Percentiles rank a stretch among this genome's conserved stretches.
Conservation (phyloP, 129 eudicot genomes). For the Mikania micrantha region DNA sequence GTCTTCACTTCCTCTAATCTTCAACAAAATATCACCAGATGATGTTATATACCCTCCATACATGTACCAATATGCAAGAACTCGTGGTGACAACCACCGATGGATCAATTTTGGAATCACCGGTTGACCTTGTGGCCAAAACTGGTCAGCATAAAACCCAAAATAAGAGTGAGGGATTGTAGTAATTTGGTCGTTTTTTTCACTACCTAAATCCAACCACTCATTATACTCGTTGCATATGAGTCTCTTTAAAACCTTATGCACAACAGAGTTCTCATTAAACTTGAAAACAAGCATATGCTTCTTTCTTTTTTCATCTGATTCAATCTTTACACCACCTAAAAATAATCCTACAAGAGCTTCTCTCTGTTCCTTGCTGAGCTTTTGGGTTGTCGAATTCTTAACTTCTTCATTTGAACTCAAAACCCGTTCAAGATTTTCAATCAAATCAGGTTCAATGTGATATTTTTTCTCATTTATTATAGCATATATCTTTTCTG, state of each 20-base stretch:
- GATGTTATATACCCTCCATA: conserved; percentile 79
- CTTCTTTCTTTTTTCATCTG: conserved; percentile 46
- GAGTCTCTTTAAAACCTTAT: conserved; percentile 47
- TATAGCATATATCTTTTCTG: conserved; percentile 48
- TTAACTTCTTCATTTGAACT: conserved; percentile 42
- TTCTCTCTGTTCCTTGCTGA: conserved; percentile 75
- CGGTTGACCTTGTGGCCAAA: conserved; percentile 62
- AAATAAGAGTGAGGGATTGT: conserved; percentile 67
- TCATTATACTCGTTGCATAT: conserved; percentile 57
- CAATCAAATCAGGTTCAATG: conserved; percentile 48
- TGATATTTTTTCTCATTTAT: conserved; percentile 69
- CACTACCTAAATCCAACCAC: conserved; percentile 52
- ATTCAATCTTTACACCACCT: conserved; percentile 64
- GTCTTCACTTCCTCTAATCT: conserved; percentile 61
- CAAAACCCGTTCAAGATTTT: conserved; percentile 53
- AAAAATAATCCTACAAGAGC: conserved; percentile 68
- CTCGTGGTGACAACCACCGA: conserved; percentile 87
- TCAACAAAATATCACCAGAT: conserved; percentile 79
- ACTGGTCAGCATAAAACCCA: conserved; percentile 72
- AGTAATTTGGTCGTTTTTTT: conserved; percentile 32
- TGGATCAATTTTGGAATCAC: conserved; percentile 73
- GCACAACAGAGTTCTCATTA: conserved; percentile 39
- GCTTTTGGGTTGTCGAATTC: conserved; percentile 44
- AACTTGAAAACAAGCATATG: conserved; percentile 54
- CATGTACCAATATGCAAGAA: conserved; percentile 98